Base-by-base conservation (phyloP, 108 stramenopile species). In the Seminavis robusta region DNA sequence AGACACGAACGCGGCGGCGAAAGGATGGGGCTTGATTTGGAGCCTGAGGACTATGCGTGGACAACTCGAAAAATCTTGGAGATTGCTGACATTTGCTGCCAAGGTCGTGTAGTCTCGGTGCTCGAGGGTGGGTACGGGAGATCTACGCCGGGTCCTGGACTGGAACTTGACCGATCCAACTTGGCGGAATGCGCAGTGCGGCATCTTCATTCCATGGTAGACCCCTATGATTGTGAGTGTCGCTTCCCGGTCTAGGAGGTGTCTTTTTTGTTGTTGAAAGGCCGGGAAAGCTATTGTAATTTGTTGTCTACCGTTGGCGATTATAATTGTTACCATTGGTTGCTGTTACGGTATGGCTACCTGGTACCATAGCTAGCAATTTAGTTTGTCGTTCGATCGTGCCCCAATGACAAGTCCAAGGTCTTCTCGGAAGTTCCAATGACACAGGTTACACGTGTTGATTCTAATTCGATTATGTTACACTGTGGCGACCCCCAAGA, bases 121-220 rank as follows among this genome's bases (percentile, higher is more conserved):
- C 59, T 97, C 33, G 96, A 97, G 63, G 96, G 96, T 44, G 96
- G 96, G 17, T 97, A 97, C 57, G 90, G 92, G 13, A 62, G 83
- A 50, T 71, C 82, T 25, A 37, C 59, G 25, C 65, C 73, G 13
- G 28, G 65, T 6, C 37, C 47, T 21, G 17, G 59, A 4, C 13
- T 45, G 10, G 56, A n/a, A 11, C 62, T 93, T 4, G 88, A 93
- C 37, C 83, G 84, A 38, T 64, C 86, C 8, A 51, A 80, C 27
- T 87, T 93, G 52, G 63, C 83, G 16, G 92, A 93, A 56, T 93
- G 84, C 55, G 92, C 88, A 1, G 69, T 84, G 20, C 75, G 78
- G 32, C 92, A 93, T 65, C 27, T 89, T 9, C 84, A 87, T 56
- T 88, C 85, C 10, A 63, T 93, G 77, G 68, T 89, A 29, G 92